Evolutionary conservation across 2,329 filamentous ascomycete genomes (phyloP), one percentile per base, ranked within the genome.

Genomic region (Stemphylium lycopersici): DNA sequence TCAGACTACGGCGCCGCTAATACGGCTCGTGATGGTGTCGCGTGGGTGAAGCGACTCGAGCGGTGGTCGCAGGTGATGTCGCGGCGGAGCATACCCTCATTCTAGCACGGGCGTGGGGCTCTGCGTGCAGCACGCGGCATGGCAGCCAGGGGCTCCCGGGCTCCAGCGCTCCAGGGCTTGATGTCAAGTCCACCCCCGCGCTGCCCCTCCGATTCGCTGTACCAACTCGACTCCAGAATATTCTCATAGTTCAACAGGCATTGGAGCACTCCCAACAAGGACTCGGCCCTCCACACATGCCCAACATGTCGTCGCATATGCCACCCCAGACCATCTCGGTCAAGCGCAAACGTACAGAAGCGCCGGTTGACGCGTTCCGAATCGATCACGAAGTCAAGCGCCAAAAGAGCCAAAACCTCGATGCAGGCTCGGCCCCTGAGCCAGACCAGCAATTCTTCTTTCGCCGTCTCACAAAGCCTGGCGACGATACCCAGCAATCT

Each of bases 271-370:
- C 22, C 26, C 11, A 29, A 7, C 26, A 7, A 29, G 2, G 10
- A 3, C 6, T 24, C 11, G 18, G 4, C 13, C 16, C 13, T n/a
- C n/a, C 12, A n/a, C 24, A 31, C 0, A 43, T 41, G 12, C 13
- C 26, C 26, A 13, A 18, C 18, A 45, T 45, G 41, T 41, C 44
- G 37, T 53, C 48, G 11, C 47, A 51, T 12, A 31, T 46, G 33
- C 47, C 47, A 10, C 64, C 68, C 3, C 71, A 68, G 43, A 71
- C 69, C 7, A 65, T 74, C 40, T 68, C 68, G 8, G 63, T 86
- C 67, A 86, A 85, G 72, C 78, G 83, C 51, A 81, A 83, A 60
- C 79, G 83, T 50, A 79, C 80, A 50, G 83, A 85, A 48, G 81
- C 82, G 42, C 81, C 83, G 3, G 79, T 84, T n/a, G 82, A 85